phyloP scores from a whole-genome alignment of 2,329 filamentous ascomycete species.

The Aspergillus quadricinctus region DNA sequence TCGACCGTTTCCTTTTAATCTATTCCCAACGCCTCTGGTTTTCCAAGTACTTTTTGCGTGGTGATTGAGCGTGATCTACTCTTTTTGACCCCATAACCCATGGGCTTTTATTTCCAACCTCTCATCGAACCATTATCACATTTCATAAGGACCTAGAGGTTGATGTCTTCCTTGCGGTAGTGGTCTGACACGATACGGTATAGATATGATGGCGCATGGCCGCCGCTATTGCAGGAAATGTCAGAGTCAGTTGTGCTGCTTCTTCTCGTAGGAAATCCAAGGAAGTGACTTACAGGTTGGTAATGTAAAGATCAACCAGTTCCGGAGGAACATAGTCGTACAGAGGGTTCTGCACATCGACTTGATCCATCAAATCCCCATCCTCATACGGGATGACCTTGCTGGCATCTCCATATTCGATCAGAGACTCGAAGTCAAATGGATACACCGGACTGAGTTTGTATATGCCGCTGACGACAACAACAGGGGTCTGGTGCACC shows the following conservation, averaged over 20 bases:
- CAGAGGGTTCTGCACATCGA: conserved; percentile 73
- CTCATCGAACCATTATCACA: conserved; percentile 1
- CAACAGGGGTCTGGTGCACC: conserved; percentile 75
- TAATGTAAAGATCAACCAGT: conserved; percentile 61
- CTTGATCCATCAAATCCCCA: conserved; percentile 70
- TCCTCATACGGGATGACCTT: conserved; percentile 74
- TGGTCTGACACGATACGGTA: conserved; percentile 64
- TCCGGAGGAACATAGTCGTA: conserved; percentile 79
- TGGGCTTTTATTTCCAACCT: conserved; percentile 12
- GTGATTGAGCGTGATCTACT: not conserved
- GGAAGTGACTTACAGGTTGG: conserved; percentile 63
- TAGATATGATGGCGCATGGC: conserved; percentile 60
- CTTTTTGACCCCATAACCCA: not conserved
- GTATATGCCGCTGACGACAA: conserved; percentile 87
- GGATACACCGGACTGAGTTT: conserved; percentile 89
- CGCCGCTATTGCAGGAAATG: conserved; percentile 43
- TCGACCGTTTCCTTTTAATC: conserved; percentile 1
- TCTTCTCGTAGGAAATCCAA: not conserved
- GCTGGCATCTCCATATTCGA: conserved; percentile 81
- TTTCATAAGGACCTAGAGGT: conserved; percentile 28
- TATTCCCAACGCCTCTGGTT: not conserved
- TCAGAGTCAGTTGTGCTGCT: conserved; percentile 13
- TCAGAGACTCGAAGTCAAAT: conserved; percentile 73
- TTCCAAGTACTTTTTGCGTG: not conserved
- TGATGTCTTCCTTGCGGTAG: conserved; percentile 60